Evolutionary conservation across 768 basidiomycete species (phyloP).

Genomic region (Lactifluus echinatus): DNA sequence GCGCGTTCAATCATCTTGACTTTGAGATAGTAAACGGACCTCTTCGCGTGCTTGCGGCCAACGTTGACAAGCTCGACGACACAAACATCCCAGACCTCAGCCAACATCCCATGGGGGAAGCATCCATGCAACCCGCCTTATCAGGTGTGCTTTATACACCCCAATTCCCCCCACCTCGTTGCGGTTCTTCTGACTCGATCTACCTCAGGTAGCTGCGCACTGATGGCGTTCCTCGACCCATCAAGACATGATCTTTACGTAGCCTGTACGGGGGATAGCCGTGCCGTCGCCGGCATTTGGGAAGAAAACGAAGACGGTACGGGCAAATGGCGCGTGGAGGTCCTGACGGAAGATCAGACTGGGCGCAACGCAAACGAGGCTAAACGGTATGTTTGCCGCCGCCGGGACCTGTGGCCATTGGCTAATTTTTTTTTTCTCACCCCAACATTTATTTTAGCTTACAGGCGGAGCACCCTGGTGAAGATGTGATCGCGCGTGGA

Average conservation of each 20-base stretch:
- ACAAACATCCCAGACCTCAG: constrained; percentile 56
- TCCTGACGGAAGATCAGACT: constrained; percentile 94
- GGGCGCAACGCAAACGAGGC: constrained; percentile 84
- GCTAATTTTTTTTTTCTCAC: background rate
- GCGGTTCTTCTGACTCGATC: constrained; percentile 15
- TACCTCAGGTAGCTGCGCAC: constrained; percentile 73
- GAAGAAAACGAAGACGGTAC: constrained; percentile 53
- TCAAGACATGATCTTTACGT: constrained; percentile 77
- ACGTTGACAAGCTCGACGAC: constrained; percentile 41
- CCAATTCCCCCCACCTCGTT: background rate
- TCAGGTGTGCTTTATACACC: constrained; percentile 42
- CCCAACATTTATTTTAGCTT: constrained; percentile 38
- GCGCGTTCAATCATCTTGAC: constrained; percentile 78
- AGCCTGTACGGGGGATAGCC: constrained; percentile 87
- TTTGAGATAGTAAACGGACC: constrained; percentile 75
- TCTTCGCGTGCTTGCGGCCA: constrained; percentile 56
- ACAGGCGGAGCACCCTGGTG: constrained; percentile 71
- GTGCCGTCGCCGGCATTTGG: constrained; percentile 94
- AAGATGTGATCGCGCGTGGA: constrained; percentile 66
- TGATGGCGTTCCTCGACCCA: constrained; percentile 83
- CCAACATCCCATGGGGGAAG: constrained; percentile 58
- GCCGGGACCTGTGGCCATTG: background rate
- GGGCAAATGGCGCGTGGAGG: constrained; percentile 85
- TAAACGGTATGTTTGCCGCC: constrained; percentile 66
- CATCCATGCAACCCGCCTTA: constrained; percentile 75